Conservation (phyloP, 768 basidiomycete species). For the Udeniomyces megalosporus region DNA sequence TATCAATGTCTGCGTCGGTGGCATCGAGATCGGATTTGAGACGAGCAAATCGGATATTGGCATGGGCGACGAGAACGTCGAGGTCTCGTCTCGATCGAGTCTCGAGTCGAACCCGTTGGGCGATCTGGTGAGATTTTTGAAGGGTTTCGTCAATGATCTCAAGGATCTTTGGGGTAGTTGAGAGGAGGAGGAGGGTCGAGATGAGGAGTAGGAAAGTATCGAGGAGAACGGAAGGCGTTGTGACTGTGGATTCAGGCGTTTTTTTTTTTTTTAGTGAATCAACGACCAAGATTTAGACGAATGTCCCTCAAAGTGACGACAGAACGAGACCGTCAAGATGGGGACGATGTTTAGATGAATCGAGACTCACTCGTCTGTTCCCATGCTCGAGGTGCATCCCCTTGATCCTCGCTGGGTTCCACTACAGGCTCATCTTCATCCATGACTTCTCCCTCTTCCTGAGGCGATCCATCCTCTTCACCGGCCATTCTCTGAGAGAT, state of each 20-base stretch:
- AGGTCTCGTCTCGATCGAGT: background rate
- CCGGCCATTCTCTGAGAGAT: background rate
- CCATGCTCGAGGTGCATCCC: conserved; percentile 10
- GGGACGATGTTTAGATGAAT: background rate
- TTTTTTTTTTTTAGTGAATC: too few relatives aligned
- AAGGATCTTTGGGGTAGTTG: background rate
- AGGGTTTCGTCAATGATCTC: background rate
- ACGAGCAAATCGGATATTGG: background rate
- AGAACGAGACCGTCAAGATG: too few relatives aligned
- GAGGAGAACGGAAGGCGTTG: conserved; percentile 9
- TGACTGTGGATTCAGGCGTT: background rate
- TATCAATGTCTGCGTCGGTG: too few relatives aligned
- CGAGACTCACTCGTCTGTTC: conserved; percentile 11
- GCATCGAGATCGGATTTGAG: background rate
- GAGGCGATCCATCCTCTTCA: background rate
- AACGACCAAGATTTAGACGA: background rate
- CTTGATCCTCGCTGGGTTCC: conserved; percentile 15
- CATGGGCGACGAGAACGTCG: conserved; percentile 3
- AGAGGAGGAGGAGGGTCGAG: background rate
- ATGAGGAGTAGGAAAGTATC: conserved; percentile 9
- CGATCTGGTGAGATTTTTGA: background rate
- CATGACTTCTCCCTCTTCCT: background rate
- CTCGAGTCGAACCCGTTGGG: background rate
- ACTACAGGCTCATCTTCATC: conserved; percentile 19
- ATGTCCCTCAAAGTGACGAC: too few relatives aligned